Evolutionary conservation across 352 stramenopile species (phyloP), one percentile per base, ranked within the genome.

Genomic region (Globisporangium heterothallicum): DNA sequence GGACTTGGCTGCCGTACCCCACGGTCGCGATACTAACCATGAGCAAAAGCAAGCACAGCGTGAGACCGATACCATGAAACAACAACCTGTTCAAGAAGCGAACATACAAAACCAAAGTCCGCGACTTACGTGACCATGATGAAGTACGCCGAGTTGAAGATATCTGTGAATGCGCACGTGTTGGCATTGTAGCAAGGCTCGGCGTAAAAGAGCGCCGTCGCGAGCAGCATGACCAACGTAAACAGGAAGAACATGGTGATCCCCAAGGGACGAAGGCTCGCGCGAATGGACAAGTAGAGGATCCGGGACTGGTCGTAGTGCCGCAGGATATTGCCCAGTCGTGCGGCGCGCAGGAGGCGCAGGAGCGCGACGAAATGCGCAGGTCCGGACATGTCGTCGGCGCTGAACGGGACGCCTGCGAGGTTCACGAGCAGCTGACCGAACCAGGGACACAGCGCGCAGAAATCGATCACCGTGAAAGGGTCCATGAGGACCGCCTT

Each of bases 121-220:
- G n/a, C 22, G 42, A 81, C 66, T 41, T 84, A 92, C 81, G 82
- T 88, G 57, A 89, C 67, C 73, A 92, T 86, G 51, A 88, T 75
- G 59, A 90, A 92, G 42, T 92, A 92, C 1, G 67, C 77, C 12
- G 82, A 72, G 55, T 92, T 92, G 62, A 90, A 88, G 30, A 90
- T 87, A 56, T 90, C 82, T 14, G 78, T 91, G 53, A 92, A 92
- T 18, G 70, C 65, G 54, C 81, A 92, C 12, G 78, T 90, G 29
- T 76, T 66, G 29, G 88, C 53, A 42, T 88, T 79, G 45, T 88
- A 88, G 44, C 81, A 92, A 13, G 78, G 81, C 51, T 92, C 74
- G 5, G 78, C 68, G 44, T 88, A 88, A 56, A 83, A 90, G 30
- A 90, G 71, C 10, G 78, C 75, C 14, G 78, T 88, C 7, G 76